These are phyloP conservation scores for Hyphodiscus hymeniophilus DNA, from an alignment of 495 filamentous ascomycete species.

Conservation along the genomic window DNA sequence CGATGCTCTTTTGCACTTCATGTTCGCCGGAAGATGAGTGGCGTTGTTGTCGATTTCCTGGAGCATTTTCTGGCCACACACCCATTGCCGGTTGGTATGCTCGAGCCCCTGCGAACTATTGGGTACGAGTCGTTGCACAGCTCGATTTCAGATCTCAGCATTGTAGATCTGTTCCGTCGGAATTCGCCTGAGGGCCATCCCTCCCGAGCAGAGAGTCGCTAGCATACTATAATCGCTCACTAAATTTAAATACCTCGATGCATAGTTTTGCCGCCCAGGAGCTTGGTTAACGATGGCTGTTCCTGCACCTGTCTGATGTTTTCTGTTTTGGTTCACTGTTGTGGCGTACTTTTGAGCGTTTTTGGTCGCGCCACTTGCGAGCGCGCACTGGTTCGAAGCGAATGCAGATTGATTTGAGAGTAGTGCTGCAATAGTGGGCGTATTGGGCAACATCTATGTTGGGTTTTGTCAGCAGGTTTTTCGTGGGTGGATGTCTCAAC, in stretches of 20 bases:
- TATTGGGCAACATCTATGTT: background rate
- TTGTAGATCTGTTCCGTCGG: too few species aligned
- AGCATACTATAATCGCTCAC: too few species aligned
- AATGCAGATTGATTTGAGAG: background rate
- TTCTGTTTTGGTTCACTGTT: constrained; percentile 1
- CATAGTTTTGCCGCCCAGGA: too few species aligned
- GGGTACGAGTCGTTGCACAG: too few species aligned
- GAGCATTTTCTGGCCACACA: too few species aligned
- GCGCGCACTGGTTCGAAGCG: constrained; percentile 1
- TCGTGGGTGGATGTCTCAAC: background rate
- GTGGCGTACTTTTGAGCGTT: background rate
- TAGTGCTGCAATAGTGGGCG: constrained; percentile 4
- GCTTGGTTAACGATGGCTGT: background rate
- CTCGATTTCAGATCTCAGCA: too few species aligned
- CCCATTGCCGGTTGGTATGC: too few species aligned
- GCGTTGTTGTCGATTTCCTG: background rate
- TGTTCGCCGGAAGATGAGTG: background rate
- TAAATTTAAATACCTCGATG: too few species aligned
- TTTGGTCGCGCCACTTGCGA: constrained; percentile 1
- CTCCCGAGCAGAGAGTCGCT: too few species aligned
- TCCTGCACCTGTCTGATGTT: background rate
- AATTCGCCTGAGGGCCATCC: too few species aligned
- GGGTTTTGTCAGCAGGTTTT: background rate
- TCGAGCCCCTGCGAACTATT: too few species aligned
- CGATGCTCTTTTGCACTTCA: background rate